Percentiles rank a stretch among this genome's conserved stretches.
phyloP scores from a whole-genome alignment of 1,139 yeast species.

The Yamadazyma aaseri region DNA sequence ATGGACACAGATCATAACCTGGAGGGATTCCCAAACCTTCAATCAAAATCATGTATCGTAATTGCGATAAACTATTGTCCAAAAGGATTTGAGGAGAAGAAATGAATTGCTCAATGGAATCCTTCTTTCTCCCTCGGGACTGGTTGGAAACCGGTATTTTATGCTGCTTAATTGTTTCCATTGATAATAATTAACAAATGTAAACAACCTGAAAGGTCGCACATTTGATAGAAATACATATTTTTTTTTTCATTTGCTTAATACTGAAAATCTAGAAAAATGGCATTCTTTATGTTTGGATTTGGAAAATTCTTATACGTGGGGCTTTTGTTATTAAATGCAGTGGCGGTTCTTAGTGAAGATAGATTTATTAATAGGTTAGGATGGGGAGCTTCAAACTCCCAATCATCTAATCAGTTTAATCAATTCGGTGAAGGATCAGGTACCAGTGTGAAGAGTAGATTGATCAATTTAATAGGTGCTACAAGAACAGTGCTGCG shows the following conservation, averaged over 20 bases:
- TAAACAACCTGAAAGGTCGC: constrained; percentile 9
- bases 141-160: constrained; percentile 1
- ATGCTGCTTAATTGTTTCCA: constrained; percentile 4
- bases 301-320: constrained; percentile 45
- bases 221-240: no score
- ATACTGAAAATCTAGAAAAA: constrained; percentile 2
- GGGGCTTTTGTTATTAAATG: constrained; percentile 39
- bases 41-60: constrained; percentile 73
- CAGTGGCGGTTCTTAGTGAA: constrained; percentile 48
- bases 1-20: constrained; percentile 57
- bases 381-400: constrained; percentile 35
- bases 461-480: constrained; percentile 42
- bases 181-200: no score
- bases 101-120: constrained; percentile 63
- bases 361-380: constrained; percentile 47
- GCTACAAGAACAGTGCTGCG: constrained; percentile 49
- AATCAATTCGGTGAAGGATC: constrained; percentile 23
- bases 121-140: constrained; percentile 50
- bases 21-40: constrained; percentile 66
- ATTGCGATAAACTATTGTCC: constrained; percentile 71
- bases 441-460: constrained; percentile 32
- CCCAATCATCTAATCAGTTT: constrained; percentile 30
- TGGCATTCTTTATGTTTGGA: constrained; percentile 37
- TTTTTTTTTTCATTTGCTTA: no score
- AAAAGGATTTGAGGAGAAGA: constrained; percentile 61